These are phyloP conservation scores for Mycothermus thermophilus DNA, from an alignment of 495 filamentous ascomycete genomes.

Conservation along the genomic window DNA sequence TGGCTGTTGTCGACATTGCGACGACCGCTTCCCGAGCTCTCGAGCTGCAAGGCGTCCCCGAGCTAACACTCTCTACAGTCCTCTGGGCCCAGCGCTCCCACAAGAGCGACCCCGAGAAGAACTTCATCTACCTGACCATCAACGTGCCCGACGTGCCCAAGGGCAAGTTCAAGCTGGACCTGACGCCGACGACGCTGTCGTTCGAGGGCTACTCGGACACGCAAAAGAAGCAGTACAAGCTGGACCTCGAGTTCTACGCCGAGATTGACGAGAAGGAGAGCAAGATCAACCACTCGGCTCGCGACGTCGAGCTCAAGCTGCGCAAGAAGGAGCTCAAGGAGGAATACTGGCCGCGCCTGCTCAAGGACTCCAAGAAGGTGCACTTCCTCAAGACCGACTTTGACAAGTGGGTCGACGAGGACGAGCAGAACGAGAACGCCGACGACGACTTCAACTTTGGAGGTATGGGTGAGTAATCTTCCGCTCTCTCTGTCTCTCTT, in stretches of 20 bases:
- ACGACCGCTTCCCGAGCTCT: too few relatives aligned
- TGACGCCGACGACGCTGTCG: conserved; percentile 60
- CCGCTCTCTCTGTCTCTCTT: background rate
- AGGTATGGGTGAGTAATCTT: conserved; percentile 34
- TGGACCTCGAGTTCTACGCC: conserved; percentile 77
- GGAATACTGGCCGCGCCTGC: conserved; percentile 86
- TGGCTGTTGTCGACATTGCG: too few relatives aligned
- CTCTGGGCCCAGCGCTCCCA: conserved; percentile 97
- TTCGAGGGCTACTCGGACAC: conserved; percentile 72
- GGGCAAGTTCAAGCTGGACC: conserved; percentile 56
- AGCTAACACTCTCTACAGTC: conserved; percentile 52
- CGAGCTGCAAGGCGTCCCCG: too few relatives aligned
- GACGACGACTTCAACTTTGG: conserved; percentile 77
- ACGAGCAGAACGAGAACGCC: conserved; percentile 80
- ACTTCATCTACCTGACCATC: conserved; percentile 87
- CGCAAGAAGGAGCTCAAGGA: conserved; percentile 89
- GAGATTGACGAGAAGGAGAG: conserved; percentile 78
- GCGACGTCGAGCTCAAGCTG: conserved; percentile 78
- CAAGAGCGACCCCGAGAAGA: conserved; percentile 61
- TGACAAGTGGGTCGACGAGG: conserved; percentile 99
- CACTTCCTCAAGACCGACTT: conserved; percentile 99
- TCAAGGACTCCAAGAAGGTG: conserved; percentile 76
- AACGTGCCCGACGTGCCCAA: conserved; percentile 64
- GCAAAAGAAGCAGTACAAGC: conserved; percentile 67
- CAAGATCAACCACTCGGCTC: conserved; percentile 69